A percentile compares a stretch with the other conserved stretches of the same genome.
Conservation (phyloP, 345 rosid genomes). For the Linum usitatissimum region DNA sequence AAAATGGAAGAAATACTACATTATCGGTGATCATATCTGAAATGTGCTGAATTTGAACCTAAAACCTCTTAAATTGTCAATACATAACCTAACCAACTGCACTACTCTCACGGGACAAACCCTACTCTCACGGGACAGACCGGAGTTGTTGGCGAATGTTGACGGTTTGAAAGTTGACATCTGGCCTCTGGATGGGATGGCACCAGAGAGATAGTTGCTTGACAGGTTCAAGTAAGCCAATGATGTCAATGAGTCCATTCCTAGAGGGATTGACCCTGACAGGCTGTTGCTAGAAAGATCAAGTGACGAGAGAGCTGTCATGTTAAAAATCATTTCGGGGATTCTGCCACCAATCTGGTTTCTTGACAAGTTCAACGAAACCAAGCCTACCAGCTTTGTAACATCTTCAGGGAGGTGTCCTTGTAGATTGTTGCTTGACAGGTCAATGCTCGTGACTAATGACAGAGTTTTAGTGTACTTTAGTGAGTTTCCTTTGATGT, state of each 20-base stretch:
- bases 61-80: no score
- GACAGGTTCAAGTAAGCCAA: slow-evolving; percentile 30
- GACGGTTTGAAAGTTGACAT: slow-evolving; percentile 26
- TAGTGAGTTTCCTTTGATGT: slow-evolving; percentile 17
- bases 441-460: slow-evolving; percentile 36
- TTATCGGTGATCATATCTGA: no score
- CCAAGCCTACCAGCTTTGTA: slow-evolving; percentile 24
- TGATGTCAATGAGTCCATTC: slow-evolving; percentile 28
- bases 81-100: no score
- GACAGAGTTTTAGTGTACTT: slow-evolving; percentile 35
- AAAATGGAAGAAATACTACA: no score
- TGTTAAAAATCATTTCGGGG: slow-evolving; percentile 24
- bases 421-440: slow-evolving; percentile 23
- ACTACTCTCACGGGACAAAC: no score
- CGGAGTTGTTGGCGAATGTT: slow-evolving; percentile 27
- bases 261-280: slow-evolving; percentile 32
- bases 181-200: slow-evolving; percentile 26
- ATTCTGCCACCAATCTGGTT: slow-evolving; percentile 25
- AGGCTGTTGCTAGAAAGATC: slow-evolving; percentile 39
- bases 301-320: slow-evolving; percentile 33
- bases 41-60: no score
- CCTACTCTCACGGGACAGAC: no score
- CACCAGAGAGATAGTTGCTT: slow-evolving; percentile 24
- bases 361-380: slow-evolving; percentile 30
- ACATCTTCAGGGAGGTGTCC: slow-evolving; percentile 31